A percentile compares a stretch with the other conserved stretches of the same genome.
These are phyloP conservation scores for Ehretia macrophylla DNA, from an alignment of 257 asterid genomes.

Conservation along the genomic window DNA sequence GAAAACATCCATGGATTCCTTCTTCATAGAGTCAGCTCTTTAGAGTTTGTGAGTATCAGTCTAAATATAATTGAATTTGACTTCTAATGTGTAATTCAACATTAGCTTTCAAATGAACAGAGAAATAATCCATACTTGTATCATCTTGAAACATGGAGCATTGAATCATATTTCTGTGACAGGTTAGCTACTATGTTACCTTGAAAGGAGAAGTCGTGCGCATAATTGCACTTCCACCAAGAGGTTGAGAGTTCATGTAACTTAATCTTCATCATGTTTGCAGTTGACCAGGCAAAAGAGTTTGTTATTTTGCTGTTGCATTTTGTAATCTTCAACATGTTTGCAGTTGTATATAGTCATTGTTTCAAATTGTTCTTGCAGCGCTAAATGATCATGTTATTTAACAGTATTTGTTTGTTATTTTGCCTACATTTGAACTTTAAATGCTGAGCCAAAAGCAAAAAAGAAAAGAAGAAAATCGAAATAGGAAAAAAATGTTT, in stretches of 20 bases:
- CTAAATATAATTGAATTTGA: neutral
- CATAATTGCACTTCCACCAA: slow-evolving; percentile 33
- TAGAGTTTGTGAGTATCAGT: slow-evolving; percentile 47
- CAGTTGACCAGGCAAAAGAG: no score
- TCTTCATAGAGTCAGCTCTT: slow-evolving; percentile 46
- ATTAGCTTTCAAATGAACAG: neutral
- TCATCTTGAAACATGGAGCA: neutral
- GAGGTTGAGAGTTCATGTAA: slow-evolving; percentile 52
- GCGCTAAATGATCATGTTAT: no score
- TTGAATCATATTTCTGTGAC: neutral
- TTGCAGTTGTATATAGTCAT: no score
- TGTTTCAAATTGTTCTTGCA: no score
- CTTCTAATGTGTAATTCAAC: neutral
- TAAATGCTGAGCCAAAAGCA: no score
- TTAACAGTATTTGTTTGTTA: no score
- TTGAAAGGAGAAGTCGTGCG: slow-evolving; percentile 47
- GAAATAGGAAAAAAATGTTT: no score
- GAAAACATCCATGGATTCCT: slow-evolving; percentile 40
- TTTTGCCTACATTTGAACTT: no score
- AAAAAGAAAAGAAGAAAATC: no score
- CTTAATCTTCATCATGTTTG: neutral
- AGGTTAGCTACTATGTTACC: slow-evolving; percentile 48
- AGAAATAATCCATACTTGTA: neutral
- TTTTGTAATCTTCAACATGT: no score
- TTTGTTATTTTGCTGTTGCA: no score